A percentile compares a stretch with the other conserved stretches of the same genome.
Evolutionary conservation across 1,284 basidiomycete genomes (phyloP).

Genomic region (Malassezia restricta): DNA sequence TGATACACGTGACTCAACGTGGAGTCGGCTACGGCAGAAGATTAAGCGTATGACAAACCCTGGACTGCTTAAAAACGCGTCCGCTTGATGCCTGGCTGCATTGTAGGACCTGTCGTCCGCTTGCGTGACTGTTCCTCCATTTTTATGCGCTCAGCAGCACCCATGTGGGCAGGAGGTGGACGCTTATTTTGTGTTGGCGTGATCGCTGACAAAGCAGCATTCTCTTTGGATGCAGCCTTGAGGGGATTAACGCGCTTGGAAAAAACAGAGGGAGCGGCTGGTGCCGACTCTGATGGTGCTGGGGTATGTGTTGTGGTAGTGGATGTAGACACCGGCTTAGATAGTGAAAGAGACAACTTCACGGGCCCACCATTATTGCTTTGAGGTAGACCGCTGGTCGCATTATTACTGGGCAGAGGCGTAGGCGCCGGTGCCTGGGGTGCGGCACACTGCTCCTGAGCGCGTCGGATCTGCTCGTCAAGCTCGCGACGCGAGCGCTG

Average conservation of each 20-base stretch:
- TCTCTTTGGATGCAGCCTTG: slow-evolving; percentile 8
- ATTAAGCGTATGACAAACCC: no score
- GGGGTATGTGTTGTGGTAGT: not conserved
- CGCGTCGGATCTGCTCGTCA: slow-evolving; percentile 84
- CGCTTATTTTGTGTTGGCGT: not conserved
- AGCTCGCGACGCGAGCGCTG: slow-evolving; percentile 80
- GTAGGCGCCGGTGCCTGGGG: not conserved
- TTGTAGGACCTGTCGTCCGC: slow-evolving; percentile 21
- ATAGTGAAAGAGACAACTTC: not conserved
- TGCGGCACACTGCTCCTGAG: slow-evolving; percentile 47
- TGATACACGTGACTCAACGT: slow-evolving; percentile 10
- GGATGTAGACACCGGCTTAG: not conserved
- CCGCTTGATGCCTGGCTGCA: slow-evolving; percentile 28
- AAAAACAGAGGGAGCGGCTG: not conserved
- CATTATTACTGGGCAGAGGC: not conserved
- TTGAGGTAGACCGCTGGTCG: not conserved
- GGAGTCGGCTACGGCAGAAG: not conserved
- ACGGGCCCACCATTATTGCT: not conserved
- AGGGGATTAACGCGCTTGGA: slow-evolving; percentile 11
- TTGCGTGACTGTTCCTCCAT: slow-evolving; percentile 26
- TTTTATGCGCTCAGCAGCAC: slow-evolving; percentile 41
- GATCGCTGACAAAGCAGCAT: not conserved
- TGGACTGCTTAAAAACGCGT: slow-evolving; percentile 22
- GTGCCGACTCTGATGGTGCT: not conserved
- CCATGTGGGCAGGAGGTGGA: slow-evolving; percentile 21